phyloP scores from a whole-genome alignment of 2,329 filamentous ascomycete genomes.

The Aureobasidium sp. region DNA sequence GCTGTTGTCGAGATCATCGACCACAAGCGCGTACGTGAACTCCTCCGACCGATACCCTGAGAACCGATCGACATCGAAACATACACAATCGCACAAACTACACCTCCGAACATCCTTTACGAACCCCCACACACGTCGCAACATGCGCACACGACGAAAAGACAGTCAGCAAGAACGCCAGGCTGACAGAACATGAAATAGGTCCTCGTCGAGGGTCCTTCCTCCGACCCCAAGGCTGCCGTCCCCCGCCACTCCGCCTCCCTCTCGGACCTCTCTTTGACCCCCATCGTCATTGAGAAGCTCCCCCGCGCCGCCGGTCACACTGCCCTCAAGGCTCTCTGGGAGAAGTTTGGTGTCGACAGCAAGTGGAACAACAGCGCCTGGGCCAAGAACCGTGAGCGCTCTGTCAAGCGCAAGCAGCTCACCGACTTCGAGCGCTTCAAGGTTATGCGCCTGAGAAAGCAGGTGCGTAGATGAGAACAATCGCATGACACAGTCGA shows the following conservation, averaged over 20 bases:
- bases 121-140: neutral
- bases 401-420: slow-evolving; percentile 76
- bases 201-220: slow-evolving; percentile 94
- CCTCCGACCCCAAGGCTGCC: slow-evolving; percentile 66
- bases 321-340: slow-evolving; percentile 74
- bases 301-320: slow-evolving; percentile 79
- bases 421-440: slow-evolving; percentile 99
- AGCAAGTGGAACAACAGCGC: slow-evolving; percentile 83
- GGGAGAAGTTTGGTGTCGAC: slow-evolving; percentile 88
- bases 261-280: slow-evolving; percentile 78
- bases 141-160: neutral
- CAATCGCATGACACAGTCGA: neutral
- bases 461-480: slow-evolving; percentile 62
- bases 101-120: neutral
- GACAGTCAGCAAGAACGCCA: slow-evolving; percentile 11
- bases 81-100: slow-evolving; percentile 1
- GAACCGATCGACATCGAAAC: slow-evolving; percentile 1
- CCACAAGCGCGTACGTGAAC: slow-evolving; percentile 95
- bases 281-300: slow-evolving; percentile 77
- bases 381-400: slow-evolving; percentile 89
- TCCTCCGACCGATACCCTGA: neutral
- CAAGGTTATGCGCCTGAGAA: slow-evolving; percentile 99
- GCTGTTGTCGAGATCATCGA: slow-evolving; percentile 99
- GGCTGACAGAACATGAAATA: slow-evolving; percentile 35
- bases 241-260: slow-evolving; percentile 81